These are phyloP conservation scores for Piper betle DNA, from an alignment of 164 flowering plant genomes.

Conservation along the genomic window DNA sequence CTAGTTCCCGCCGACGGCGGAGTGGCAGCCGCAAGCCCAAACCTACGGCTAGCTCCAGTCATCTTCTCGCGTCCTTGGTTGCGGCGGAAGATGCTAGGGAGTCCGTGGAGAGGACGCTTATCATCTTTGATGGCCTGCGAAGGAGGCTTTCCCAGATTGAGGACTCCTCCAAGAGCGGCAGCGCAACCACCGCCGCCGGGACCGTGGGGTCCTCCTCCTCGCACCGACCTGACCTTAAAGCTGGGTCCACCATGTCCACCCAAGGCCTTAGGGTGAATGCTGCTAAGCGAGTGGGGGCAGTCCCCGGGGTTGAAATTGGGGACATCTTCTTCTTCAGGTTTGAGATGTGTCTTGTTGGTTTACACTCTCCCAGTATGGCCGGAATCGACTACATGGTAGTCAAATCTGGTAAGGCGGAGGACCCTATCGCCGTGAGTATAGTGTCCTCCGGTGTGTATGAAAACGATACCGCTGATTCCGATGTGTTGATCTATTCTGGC, in stretches of 20 bases:
- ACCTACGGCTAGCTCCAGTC: too few relatives aligned
- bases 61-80: background rate
- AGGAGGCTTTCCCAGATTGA: slow-evolving; percentile 19
- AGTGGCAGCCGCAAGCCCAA: too few relatives aligned
- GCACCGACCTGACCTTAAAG: slow-evolving; percentile 28
- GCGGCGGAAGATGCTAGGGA: slow-evolving; percentile 9
- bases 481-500: slow-evolving; percentile 3
- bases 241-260: slow-evolving; percentile 19
- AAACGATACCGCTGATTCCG: slow-evolving; percentile 11
- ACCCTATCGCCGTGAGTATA: slow-evolving; percentile 34
- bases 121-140: slow-evolving; percentile 21
- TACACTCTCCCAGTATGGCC: slow-evolving; percentile 36
- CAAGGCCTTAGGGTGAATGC: slow-evolving; percentile 27
- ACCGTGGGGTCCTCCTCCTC: too few relatives aligned
- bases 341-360: slow-evolving; percentile 37
- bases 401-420: slow-evolving; percentile 20
- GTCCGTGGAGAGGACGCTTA: slow-evolving; percentile 13
- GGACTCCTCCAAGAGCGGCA: slow-evolving; percentile 1
- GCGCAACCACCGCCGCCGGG: background rate
- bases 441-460: slow-evolving; percentile 43
- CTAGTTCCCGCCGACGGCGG: too few relatives aligned
- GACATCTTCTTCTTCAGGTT: slow-evolving; percentile 37
- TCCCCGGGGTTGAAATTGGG: slow-evolving; percentile 40
- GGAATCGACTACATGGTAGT: slow-evolving; percentile 34
- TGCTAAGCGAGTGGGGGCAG: slow-evolving; percentile 27